Evolutionary conservation across 2,329 filamentous ascomycete species (phyloP).

Genomic region (Camillea tinctor): DNA sequence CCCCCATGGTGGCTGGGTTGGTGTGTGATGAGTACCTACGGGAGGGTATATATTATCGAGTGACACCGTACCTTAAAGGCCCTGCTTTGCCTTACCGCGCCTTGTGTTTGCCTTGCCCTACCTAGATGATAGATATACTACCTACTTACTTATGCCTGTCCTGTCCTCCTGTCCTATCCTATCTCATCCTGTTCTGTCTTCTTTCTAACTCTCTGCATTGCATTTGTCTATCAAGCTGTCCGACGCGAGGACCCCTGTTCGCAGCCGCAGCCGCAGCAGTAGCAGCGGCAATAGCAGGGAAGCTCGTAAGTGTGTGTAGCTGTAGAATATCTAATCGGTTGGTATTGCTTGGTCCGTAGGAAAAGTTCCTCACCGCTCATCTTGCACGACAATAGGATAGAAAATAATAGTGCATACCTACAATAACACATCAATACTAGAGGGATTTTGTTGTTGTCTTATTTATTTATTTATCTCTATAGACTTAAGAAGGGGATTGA

Average conservation of each 20-base stretch:
- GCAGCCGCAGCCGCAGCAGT: neutral
- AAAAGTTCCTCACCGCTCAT: constrained; percentile 7
- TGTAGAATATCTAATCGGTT: neutral
- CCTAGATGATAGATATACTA: neutral
- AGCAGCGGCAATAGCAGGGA: too few relatives aligned
- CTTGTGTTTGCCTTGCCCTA: neutral
- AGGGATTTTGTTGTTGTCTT: neutral
- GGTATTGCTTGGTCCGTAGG: neutral
- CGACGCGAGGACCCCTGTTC: neutral
- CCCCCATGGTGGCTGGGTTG: neutral
- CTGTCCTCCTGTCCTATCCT: too few relatives aligned
- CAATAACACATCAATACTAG: neutral
- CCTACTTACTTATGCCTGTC: too few relatives aligned
- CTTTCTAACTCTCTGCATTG: neutral
- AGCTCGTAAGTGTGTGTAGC: too few relatives aligned
- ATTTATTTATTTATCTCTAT: too few relatives aligned
- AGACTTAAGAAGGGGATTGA: too few relatives aligned
- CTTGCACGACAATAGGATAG: constrained; percentile 3
- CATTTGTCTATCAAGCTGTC: neutral
- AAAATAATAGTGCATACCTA: too few relatives aligned
- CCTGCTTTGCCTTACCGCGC: neutral
- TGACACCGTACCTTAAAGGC: constrained; percentile 7
- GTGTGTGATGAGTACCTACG: neutral
- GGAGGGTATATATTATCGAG: constrained; percentile 5
- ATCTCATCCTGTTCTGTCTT: too few relatives aligned